Base-by-base conservation (phyloP, 208 protist genomes). In the Sergeia podlipaevii region DNA sequence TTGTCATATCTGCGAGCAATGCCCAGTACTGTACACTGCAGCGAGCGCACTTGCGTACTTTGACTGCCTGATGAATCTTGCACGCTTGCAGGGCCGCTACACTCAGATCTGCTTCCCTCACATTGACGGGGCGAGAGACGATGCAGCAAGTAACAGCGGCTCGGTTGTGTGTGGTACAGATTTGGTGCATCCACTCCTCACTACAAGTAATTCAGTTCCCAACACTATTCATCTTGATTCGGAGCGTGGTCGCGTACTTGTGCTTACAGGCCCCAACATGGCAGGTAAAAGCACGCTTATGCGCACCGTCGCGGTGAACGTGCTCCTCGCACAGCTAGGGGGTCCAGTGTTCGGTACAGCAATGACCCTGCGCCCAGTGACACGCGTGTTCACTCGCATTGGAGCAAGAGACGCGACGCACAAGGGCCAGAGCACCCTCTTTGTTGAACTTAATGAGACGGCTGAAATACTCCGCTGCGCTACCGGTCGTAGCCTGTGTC, bases 221-320 rank as follows among this genome's bases (percentile, higher is more conserved):
- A 95, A 92, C 56, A 60, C 49, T 32, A 58, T 89, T 15, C 4
- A 17, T 30, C 52, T 90, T 0, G 70, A 88, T 33, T 44, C 20
- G 10, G 46, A n/a, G 2, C 8, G 42, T 20, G 82, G 76, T 6
- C 70, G 76, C 28, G 63, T 93, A 34, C 74, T 98, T 46, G 69
- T 98, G 13, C 66, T 99, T 15, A 99, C 98, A 5, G 98, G 98
- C 7, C 98, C 98, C 3, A 99, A 99, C 65, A 99, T 99, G 97
- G 97, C 97, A 15, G 98, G 98, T 29, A 99, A 99, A 70, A 98
- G 92, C 38, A 98, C 97, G 0, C 64, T 98, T 17, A 96, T 99
- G 62, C 79, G 97, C 32, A 96, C 94, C n/a, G 76, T 95, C 17
- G 97, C 95, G 36, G 60, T 97, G 8, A 89, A 91, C 26, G 75